Base-by-base conservation (phyloP, 495 filamentous ascomycete genomes). In the Penicillium lividum region DNA sequence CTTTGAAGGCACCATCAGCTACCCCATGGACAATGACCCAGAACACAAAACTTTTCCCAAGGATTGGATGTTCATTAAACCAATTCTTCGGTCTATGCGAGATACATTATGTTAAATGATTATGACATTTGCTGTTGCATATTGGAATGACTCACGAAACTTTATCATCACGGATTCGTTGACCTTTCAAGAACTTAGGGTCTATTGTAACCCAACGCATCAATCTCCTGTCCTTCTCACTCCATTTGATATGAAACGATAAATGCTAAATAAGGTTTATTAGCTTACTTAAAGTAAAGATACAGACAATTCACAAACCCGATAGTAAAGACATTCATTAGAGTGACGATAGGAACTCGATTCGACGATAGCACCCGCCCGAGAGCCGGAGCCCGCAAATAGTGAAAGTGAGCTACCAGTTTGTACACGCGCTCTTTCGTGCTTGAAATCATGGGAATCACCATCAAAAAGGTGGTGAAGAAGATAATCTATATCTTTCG, bases 311-410 rank as follows among this genome's bases (percentile, higher is more conserved):
- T 46, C 27, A 56, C 45, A 59, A 60, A 70, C 60, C 62, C 31
- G 57, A 45, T 70, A 70, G 51, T 67, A 69, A 42, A 69, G 56
- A 44, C 45, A 63, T 44, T 70, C 34, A 45, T 70, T 68, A 5
- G 34, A 60, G 4, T 58, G 22, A 16, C 15, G 9, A 55, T 70
- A 70, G 34, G 54, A 16, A 54, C 62, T 70, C 27, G 54, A 68
- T 45, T 68, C 56, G 8, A 70, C 40, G 5, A 66, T 54, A 51
- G 65, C n/a, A n/a, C n/a, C n/a, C n/a, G n/a, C n/a, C n/a, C n/a
- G n/a, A n/a, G n/a, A n/a, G n/a, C n/a, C n/a, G n/a, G n/a, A n/a
- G n/a, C n/a, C n/a, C n/a, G n/a, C n/a, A n/a, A n/a, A n/a, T n/a
- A n/a, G n/a, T n/a, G n/a, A n/a, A n/a, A n/a, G n/a, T n/a, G n/a